Evolutionary conservation across 2,329 filamentous ascomycete genomes (phyloP).

Genomic region (Rhynchosporium graminicola): DNA sequence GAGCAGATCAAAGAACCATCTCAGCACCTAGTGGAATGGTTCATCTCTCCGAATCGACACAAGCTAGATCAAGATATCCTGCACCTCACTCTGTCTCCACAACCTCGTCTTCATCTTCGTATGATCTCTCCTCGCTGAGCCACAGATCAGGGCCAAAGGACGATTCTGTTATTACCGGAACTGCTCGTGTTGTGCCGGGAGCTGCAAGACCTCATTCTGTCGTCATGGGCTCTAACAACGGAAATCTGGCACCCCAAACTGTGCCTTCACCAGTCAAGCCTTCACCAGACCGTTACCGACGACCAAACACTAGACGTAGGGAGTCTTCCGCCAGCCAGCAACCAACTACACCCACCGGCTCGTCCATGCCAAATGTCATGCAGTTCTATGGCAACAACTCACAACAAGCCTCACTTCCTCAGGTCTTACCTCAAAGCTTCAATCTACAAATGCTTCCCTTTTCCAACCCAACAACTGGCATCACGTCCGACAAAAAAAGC

Average conservation of each 20-base stretch:
- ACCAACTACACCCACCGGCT: conserved; percentile 35
- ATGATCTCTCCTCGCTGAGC: conserved; percentile 43
- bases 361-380: conserved; percentile 55
- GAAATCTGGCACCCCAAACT: conserved; percentile 50
- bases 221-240: conserved; percentile 49
- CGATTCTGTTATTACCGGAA: conserved; percentile 50
- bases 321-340: conserved; percentile 40
- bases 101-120: conserved; percentile 40
- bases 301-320: conserved; percentile 56
- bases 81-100: conserved; percentile 55
- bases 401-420: conserved; percentile 34
- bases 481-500: conserved; percentile 19
- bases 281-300: conserved; percentile 82
- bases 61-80: conserved; percentile 46
- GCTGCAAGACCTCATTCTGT: conserved; percentile 43
- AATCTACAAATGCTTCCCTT: conserved; percentile 37
- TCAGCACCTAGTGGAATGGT: conserved; percentile 50
- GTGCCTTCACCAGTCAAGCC: conserved; percentile 58
- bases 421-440: conserved; percentile 29
- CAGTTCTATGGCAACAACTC: conserved; percentile 54
- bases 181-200: conserved; percentile 34
- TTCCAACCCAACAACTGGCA: conserved; percentile 23
- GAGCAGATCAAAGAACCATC: conserved; percentile 55
- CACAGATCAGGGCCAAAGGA: conserved; percentile 52
- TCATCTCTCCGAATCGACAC: conserved; percentile 43